Conservation (phyloP, 768 basidiomycete species). For the Multifurca ochricompacta region DNA sequence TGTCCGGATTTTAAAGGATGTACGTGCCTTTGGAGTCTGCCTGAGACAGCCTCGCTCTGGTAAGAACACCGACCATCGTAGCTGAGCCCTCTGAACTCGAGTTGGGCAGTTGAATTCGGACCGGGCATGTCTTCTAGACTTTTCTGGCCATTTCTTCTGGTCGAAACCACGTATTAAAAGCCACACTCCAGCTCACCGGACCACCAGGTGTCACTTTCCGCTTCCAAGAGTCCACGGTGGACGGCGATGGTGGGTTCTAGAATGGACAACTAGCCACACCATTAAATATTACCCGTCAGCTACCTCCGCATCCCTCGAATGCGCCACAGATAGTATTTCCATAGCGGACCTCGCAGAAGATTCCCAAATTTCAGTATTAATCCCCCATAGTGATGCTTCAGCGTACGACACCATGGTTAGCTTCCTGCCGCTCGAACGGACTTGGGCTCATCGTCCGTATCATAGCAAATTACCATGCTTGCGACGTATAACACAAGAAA, state of each 20-base stretch:
- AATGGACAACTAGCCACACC: not conserved
- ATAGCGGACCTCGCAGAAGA: constrained; percentile 43
- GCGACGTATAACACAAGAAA: constrained; percentile 59
- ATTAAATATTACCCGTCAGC: constrained; percentile 7
- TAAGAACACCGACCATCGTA: constrained; percentile 17
- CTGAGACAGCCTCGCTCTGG: constrained; percentile 46
- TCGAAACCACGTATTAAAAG: constrained; percentile 53
- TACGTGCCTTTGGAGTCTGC: constrained; percentile 52
- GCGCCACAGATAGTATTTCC: constrained; percentile 37
- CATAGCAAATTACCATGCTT: constrained; percentile 58
- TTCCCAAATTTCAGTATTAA: constrained; percentile 38
- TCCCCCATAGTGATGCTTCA: constrained; percentile 64
- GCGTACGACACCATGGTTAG: constrained; percentile 54
- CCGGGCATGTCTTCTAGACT: constrained; percentile 52
- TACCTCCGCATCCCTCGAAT: constrained; percentile 27
- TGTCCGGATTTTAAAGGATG: constrained; percentile 57
- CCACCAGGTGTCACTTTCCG: constrained; percentile 46
- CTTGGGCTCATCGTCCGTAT: not conserved
- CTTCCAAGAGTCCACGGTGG: constrained; percentile 35
- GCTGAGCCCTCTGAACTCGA: constrained; percentile 8
- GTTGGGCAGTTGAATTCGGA: constrained; percentile 40
- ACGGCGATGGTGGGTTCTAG: constrained; percentile 29
- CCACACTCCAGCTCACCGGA: constrained; percentile 45
- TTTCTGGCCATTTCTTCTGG: constrained; percentile 56
- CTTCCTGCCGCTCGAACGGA: not conserved